Percentiles rank a stretch among this genome's conserved stretches.
These are phyloP conservation scores for Aegilops bicornis DNA, from an alignment of 176 grass and related monocot species.

Conservation along the genomic window DNA sequence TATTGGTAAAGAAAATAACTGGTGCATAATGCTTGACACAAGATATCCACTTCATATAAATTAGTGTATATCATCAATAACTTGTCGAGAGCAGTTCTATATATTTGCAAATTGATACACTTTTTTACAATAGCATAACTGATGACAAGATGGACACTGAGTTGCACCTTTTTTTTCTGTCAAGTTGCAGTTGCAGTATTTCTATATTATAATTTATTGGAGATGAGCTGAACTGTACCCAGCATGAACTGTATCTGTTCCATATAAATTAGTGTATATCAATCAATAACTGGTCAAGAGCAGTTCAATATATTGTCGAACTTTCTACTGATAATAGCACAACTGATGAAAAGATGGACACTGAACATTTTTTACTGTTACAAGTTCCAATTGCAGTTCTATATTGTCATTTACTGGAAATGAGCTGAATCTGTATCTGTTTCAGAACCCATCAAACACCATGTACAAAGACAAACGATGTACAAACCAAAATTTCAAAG, in stretches of 20 bases:
- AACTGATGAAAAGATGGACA: neutral
- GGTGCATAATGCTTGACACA: constrained; percentile 14
- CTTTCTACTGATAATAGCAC: neutral
- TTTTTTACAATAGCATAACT: neutral
- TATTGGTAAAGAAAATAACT: neutral
- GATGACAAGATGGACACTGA: neutral
- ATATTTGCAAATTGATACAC: constrained; percentile 8
- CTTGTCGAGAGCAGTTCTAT: constrained; percentile 9
- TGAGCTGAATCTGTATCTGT: neutral
- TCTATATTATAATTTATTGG: neutral
- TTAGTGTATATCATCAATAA: constrained; percentile 18
- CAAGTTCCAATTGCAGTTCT: neutral
- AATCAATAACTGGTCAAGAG: neutral
- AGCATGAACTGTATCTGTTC: neutral
- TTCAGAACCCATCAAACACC: neutral
- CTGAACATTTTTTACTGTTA: neutral
- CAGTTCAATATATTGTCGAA: constrained; percentile 2
- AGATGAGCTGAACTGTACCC: neutral
- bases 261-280: neutral
- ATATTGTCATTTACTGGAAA: neutral
- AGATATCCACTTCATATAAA: constrained; percentile 28
- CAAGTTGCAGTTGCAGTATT: constrained; percentile 7
- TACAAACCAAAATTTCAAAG: neutral
- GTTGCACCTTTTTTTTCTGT: constrained; percentile 6
- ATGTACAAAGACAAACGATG: neutral